A percentile compares a stretch with the other conserved stretches of the same genome.
Conservation (phyloP, 371 early-diverging fungal genomes). For the Umbelopsis sp. region DNA sequence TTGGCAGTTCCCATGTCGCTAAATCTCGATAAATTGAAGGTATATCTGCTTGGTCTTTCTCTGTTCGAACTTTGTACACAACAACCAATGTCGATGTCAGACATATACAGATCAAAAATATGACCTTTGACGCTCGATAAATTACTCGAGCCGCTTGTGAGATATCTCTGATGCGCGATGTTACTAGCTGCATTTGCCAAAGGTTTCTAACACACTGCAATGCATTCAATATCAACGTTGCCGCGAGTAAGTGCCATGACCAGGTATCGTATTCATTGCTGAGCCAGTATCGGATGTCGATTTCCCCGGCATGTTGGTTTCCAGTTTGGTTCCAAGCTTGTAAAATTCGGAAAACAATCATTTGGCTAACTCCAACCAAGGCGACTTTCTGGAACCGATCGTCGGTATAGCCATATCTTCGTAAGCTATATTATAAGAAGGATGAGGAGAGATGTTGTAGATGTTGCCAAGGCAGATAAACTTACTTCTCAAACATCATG, state of each 20-base stretch:
- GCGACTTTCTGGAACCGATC: background rate
- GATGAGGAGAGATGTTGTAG: background rate
- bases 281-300: conserved; percentile 51
- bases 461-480: background rate
- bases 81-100: conserved; percentile 32
- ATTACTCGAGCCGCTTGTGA: conserved; percentile 34
- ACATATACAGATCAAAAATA: conserved; percentile 20
- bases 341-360: conserved; percentile 27
- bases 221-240: conserved; percentile 12
- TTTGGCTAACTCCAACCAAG: background rate
- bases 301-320: conserved; percentile 53
- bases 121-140: conserved; percentile 23
- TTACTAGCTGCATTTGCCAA: conserved; percentile 20
- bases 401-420: background rate
- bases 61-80: conserved; percentile 37
- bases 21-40: conserved; percentile 27
- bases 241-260: conserved; percentile 28
- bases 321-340: conserved; percentile 52
- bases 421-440: conserved; percentile 1
- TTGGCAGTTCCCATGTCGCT: conserved; percentile 29
- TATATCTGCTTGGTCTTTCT: conserved; percentile 11
- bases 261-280: conserved; percentile 31
- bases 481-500: conserved; percentile 47
- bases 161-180: conserved; percentile 23
- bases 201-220: conserved; percentile 11